These are phyloP conservation scores for Trametes meyenii DNA, from an alignment of 768 basidiomycete genomes.

Conservation along the genomic window DNA sequence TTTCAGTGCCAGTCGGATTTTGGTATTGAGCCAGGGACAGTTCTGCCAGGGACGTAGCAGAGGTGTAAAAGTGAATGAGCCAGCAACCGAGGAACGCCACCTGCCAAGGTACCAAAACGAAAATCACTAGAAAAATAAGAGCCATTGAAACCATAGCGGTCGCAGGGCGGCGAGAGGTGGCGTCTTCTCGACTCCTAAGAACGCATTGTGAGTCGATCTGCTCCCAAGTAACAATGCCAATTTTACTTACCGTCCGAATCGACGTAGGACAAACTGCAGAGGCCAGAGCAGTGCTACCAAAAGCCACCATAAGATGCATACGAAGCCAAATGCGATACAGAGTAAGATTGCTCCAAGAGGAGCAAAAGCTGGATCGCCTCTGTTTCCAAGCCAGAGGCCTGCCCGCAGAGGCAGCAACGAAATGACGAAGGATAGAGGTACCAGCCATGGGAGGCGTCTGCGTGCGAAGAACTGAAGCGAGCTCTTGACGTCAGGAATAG, in stretches of 20 bases:
- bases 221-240: background rate
- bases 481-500: slow-evolving; percentile 50
- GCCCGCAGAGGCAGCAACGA: slow-evolving; percentile 61
- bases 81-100: slow-evolving; percentile 86
- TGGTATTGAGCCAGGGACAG: background rate
- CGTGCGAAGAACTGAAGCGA: slow-evolving; percentile 51
- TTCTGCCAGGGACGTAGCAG: slow-evolving; percentile 36
- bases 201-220: background rate
- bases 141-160: slow-evolving; percentile 60
- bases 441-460: slow-evolving; percentile 43
- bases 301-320: slow-evolving; percentile 60
- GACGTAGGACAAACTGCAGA: slow-evolving; percentile 35
- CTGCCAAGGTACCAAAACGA: slow-evolving; percentile 87
- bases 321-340: slow-evolving; percentile 65
- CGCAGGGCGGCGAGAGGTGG: slow-evolving; percentile 39
- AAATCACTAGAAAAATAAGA: slow-evolving; percentile 65
- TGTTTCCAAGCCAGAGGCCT: slow-evolving; percentile 61
- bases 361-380: slow-evolving; percentile 50
- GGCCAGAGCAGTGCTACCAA: slow-evolving; percentile 53
- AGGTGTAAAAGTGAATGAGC: slow-evolving; percentile 75
- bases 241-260: slow-evolving; percentile 27
- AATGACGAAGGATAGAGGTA: slow-evolving; percentile 46
- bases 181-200: slow-evolving; percentile 16
- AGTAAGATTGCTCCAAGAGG: slow-evolving; percentile 59
- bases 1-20: background rate